Evolutionary conservation across 495 filamentous ascomycete genomes (phyloP).

Genomic region (Neurospora sp.): DNA sequence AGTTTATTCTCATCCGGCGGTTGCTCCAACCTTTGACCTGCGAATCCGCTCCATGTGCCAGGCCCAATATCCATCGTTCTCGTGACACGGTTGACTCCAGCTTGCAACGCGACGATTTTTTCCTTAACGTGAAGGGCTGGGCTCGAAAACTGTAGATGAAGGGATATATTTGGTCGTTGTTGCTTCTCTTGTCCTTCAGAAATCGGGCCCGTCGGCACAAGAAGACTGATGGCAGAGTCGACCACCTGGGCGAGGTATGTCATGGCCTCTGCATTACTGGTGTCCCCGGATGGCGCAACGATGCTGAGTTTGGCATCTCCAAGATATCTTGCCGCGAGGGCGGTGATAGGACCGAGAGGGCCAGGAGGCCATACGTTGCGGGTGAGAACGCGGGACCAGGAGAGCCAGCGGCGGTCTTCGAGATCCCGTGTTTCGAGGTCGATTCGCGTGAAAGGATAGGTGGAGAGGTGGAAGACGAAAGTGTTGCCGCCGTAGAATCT

Average conservation of each 20-base stretch:
- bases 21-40: neutral
- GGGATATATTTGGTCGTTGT: neutral
- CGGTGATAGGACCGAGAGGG: neutral
- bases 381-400: neutral
- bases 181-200: neutral
- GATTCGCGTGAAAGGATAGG: neutral
- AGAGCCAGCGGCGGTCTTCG: neutral
- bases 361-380: neutral
- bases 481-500: neutral
- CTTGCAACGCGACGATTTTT: neutral
- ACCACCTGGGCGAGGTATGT: neutral
- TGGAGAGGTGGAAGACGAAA: neutral
- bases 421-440: neutral
- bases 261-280: neutral
- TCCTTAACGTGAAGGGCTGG: neutral
- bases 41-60: neutral
- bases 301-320: neutral
- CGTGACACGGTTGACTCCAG: neutral
- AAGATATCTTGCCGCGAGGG: neutral
- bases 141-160: neutral
- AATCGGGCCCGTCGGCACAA: neutral
- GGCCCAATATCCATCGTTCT: neutral
- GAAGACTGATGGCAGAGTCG: neutral
- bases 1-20: neutral
- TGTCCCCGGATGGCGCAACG: neutral